Evolutionary conservation across 1,139 yeast genomes (phyloP).

Genomic region (Geotrichum aggregatum): DNA sequence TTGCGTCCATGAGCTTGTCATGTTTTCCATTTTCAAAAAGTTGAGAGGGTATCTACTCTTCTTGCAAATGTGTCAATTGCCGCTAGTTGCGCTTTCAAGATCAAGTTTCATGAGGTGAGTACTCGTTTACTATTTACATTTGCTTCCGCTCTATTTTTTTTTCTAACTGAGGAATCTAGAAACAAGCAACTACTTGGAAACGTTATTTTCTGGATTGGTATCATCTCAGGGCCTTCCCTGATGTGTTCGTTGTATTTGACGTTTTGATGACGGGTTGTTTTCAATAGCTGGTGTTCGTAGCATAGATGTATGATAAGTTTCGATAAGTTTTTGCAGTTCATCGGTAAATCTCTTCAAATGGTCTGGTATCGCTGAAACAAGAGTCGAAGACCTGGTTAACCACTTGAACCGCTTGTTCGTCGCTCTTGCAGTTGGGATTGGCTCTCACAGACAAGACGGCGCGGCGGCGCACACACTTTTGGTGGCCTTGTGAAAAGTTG

Average conservation of each 20-base stretch:
- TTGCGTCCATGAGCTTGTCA: conserved; percentile 81
- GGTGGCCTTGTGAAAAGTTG: conserved; percentile 76
- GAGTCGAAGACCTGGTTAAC: conserved; percentile 89
- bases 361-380: conserved; percentile 92
- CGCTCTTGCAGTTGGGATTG: conserved; percentile 73
- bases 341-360: conserved; percentile 84
- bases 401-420: conserved; percentile 69
- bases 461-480: conserved; percentile 81
- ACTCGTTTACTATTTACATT: conserved; percentile 40
- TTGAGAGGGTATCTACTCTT: conserved; percentile 74
- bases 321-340: conserved; percentile 29
- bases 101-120: conserved; percentile 46
- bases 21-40: conserved; percentile 80
- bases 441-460: conserved; percentile 80
- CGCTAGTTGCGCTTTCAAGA: conserved; percentile 40
- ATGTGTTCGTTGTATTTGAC: conserved; percentile 81
- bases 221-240: conserved; percentile 83
- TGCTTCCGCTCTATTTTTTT: conserved; percentile 49
- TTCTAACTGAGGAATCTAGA: conserved; percentile 38
- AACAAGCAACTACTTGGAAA: conserved; percentile 66
- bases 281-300: neutral
- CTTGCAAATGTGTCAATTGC: conserved; percentile 75
- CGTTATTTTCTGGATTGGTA: conserved; percentile 86
- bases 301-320: neutral
- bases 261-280: conserved; percentile 42